Evolutionary conservation across 352 stramenopile species (phyloP).

Genomic region (Phytopythium boreale): DNA sequence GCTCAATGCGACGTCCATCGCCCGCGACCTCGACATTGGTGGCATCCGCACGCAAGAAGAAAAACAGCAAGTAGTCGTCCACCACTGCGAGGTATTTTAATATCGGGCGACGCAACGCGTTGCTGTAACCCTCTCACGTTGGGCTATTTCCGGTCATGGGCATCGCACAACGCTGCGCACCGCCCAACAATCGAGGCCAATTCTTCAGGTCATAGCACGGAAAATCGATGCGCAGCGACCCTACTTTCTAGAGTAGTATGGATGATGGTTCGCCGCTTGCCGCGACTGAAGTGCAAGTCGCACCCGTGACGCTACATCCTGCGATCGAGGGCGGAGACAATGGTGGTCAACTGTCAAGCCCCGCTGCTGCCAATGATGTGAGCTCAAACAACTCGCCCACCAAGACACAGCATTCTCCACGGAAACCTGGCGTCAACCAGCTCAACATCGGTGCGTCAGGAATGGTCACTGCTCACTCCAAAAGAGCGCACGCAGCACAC

Average conservation of each 20-base stretch:
- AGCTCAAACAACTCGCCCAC: not conserved
- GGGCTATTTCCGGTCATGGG: not conserved
- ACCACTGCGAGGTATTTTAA: not conserved
- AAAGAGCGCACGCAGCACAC: not conserved
- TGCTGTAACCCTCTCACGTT: not conserved
- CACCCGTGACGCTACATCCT: not conserved
- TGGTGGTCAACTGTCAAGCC: not conserved
- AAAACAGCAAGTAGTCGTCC: not conserved
- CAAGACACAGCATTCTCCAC: slow-evolving; percentile 3
- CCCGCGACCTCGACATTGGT: not conserved
- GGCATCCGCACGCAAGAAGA: slow-evolving; percentile 4
- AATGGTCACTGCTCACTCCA: not conserved
- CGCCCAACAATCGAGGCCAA: not conserved
- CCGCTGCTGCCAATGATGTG: not conserved
- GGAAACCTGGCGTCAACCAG: slow-evolving; percentile 27
- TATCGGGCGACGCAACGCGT: not conserved
- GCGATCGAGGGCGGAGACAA: not conserved
- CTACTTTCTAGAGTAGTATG: not conserved
- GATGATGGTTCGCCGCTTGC: not conserved
- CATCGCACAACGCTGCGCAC: not conserved
- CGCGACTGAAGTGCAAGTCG: not conserved
- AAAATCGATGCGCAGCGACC: not conserved
- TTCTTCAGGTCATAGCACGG: not conserved
- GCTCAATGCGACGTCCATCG: not conserved
- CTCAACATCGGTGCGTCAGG: slow-evolving; percentile 33